Evolutionary conservation across 2,329 filamentous ascomycete genomes (phyloP).

Genomic region (Corynespora cassiicola): DNA sequence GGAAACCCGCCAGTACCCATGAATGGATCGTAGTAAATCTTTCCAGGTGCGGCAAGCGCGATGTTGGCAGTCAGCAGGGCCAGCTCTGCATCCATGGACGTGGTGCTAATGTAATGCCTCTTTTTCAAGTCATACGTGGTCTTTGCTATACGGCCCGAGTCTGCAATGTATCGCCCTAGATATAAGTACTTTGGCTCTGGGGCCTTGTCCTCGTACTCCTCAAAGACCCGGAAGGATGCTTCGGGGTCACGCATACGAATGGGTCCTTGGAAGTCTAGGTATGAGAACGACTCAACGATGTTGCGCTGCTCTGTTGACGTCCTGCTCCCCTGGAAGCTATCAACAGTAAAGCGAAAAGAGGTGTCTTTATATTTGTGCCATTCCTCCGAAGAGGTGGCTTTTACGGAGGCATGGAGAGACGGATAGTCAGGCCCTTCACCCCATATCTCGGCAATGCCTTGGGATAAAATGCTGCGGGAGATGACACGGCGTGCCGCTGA

Average conservation of each 20-base stretch:
- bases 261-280: slow-evolving; percentile 77
- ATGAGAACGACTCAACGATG: slow-evolving; percentile 83
- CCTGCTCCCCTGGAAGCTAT: slow-evolving; percentile 80
- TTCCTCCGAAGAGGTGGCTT: slow-evolving; percentile 62
- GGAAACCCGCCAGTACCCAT: slow-evolving; percentile 94
- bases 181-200: slow-evolving; percentile 65
- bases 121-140: slow-evolving; percentile 90
- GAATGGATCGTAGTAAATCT: slow-evolving; percentile 92
- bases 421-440: slow-evolving; percentile 72
- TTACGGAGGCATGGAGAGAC: slow-evolving; percentile 71
- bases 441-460: slow-evolving; percentile 90
- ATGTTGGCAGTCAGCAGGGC: slow-evolving; percentile 92
- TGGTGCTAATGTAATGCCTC: slow-evolving; percentile 90
- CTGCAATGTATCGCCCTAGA: slow-evolving; percentile 74
- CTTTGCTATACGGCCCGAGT: slow-evolving; percentile 71
- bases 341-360: slow-evolving; percentile 85
- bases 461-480: slow-evolving; percentile 78
- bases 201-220: slow-evolving; percentile 72
- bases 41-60: slow-evolving; percentile 80
- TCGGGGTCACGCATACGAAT: slow-evolving; percentile 76
- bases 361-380: slow-evolving; percentile 70
- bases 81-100: slow-evolving; percentile 95
- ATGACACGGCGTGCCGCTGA: slow-evolving; percentile 72
- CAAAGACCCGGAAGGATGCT: slow-evolving; percentile 79
- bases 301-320: slow-evolving; percentile 67